phyloP scores from a whole-genome alignment of 148 eudicot genomes.

The Salicornia ramosissima region DNA sequence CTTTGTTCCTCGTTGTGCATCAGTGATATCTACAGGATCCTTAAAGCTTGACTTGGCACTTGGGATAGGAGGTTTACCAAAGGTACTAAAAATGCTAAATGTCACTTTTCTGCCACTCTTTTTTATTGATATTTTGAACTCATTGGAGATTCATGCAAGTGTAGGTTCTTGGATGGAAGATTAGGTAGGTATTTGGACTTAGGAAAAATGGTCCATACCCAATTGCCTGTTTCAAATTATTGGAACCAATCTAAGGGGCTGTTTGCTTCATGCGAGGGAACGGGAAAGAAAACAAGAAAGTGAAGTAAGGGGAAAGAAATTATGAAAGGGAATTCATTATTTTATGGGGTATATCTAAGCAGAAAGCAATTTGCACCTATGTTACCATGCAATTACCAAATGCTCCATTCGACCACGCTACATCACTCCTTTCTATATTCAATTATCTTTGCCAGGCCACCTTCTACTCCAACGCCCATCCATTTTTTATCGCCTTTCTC shows the following conservation, averaged over 20 bases:
- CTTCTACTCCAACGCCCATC: too few relatives aligned
- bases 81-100: slow-evolving; percentile 49
- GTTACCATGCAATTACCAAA: too few relatives aligned
- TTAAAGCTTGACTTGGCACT: slow-evolving; percentile 89
- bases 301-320: too few relatives aligned
- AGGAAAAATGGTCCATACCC: background rate
- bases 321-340: too few relatives aligned
- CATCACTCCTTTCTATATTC: too few relatives aligned
- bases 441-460: too few relatives aligned
- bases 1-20: slow-evolving; percentile 65
- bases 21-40: slow-evolving; percentile 91
- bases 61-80: slow-evolving; percentile 94
- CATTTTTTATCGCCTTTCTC: too few relatives aligned
- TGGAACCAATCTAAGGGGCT: background rate
- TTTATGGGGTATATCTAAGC: too few relatives aligned
- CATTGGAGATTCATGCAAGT: background rate
- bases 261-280: too few relatives aligned
- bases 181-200: background rate
- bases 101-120: background rate
- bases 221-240: background rate
- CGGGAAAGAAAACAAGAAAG: too few relatives aligned
- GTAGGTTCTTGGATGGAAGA: background rate
- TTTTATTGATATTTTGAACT: background rate
- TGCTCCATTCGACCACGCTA: too few relatives aligned
- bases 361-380: too few relatives aligned